Evolutionary conservation across 257 asterid species (phyloP).

Genomic region (Solanum virginianum): DNA sequence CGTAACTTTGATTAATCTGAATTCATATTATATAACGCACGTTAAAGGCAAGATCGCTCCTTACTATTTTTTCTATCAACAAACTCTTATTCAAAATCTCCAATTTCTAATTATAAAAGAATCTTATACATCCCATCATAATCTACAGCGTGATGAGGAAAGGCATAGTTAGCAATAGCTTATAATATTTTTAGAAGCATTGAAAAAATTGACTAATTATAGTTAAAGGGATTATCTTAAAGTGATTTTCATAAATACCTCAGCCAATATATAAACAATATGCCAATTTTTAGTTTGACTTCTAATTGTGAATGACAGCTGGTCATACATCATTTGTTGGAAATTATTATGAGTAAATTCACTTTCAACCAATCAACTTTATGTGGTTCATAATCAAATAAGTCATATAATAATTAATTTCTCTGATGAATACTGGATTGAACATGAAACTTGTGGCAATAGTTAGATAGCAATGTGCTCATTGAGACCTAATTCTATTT

Average conservation of each 20-base stretch:
- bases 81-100: neutral
- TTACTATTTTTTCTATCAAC: neutral
- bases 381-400: neutral
- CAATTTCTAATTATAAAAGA: rapidly evolving
- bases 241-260: constrained; percentile 2
- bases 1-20: neutral
- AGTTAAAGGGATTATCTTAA: neutral
- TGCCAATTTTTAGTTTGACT: neutral
- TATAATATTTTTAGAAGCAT: neutral
- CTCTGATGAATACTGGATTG: too few species aligned
- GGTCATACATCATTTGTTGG: neutral
- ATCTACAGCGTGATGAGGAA: neutral
- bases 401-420: neutral
- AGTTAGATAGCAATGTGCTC: neutral
- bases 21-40: neutral
- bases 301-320: neutral
- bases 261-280: neutral
- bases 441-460: neutral
- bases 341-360: neutral
- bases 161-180: neutral
- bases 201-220: neutral
- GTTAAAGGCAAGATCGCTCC: neutral
- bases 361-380: neutral
- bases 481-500: neutral
- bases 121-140: neutral